Conservation (phyloP, 345 rosid genomes). For the Eucalyptus curtisii region DNA sequence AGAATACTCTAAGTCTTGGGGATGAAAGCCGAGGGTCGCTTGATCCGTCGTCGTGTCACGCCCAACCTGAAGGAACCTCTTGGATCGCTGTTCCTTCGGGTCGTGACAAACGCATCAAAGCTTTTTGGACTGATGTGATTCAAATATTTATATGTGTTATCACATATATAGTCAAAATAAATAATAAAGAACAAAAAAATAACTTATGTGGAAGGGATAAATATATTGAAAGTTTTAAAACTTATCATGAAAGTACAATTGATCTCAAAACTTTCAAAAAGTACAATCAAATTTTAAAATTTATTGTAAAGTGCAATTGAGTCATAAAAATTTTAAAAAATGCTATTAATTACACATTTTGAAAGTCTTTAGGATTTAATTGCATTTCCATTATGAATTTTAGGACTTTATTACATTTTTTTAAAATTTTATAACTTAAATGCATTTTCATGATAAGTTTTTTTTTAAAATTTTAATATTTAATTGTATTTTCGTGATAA, state of each 20-base stretch:
- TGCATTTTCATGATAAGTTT: accelerated
- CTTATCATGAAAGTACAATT: accelerated
- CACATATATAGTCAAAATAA: background rate
- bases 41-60: too few species aligned
- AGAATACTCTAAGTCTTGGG: too few species aligned
- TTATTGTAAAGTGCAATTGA: accelerated
- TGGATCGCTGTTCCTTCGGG: too few species aligned
- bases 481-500: too few species aligned
- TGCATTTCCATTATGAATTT: too few species aligned
- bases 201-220: accelerated
- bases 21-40: too few species aligned
- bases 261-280: accelerated
- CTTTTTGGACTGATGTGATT: background rate
- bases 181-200: accelerated
- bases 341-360: too few species aligned
- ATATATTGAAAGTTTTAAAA: accelerated
- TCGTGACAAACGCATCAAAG: background rate
- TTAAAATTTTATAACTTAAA: accelerated
- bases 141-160: background rate
- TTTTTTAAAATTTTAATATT: too few species aligned
- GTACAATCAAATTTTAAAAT: accelerated
- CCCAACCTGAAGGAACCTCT: too few species aligned
- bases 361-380: accelerated
- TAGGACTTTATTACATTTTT: too few species aligned
- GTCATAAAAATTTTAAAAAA: too few species aligned